These are phyloP conservation scores for Reutealis trisperma DNA, from an alignment of 345 rosid genomes.

Conservation along the genomic window DNA sequence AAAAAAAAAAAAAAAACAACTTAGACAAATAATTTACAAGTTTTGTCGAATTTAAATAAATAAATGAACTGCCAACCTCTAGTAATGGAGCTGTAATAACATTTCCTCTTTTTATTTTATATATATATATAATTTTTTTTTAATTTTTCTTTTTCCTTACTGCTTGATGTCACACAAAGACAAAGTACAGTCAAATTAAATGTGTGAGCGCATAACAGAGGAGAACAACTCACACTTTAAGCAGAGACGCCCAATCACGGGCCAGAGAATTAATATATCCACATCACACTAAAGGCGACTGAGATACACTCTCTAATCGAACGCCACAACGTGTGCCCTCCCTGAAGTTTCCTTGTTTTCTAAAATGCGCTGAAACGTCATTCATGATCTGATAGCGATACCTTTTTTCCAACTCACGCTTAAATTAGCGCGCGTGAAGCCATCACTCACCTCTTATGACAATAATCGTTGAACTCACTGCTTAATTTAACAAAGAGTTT, in stretches of 20 bases:
- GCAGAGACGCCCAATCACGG: slow-evolving; percentile 41
- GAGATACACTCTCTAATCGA: slow-evolving; percentile 19
- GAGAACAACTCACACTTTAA: slow-evolving; percentile 16
- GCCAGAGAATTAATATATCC: slow-evolving; percentile 29
- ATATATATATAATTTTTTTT: no score
- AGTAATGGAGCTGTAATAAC: neutral
- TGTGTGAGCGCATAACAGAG: slow-evolving; percentile 5
- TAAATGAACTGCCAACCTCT: neutral
- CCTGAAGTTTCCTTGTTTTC: neutral
- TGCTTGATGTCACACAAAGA: neutral
- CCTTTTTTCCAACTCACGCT: slow-evolving; percentile 11
- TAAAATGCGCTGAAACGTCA: slow-evolving; percentile 20
- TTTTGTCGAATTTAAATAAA: no score
- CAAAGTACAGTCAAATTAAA: slow-evolving; percentile 7
- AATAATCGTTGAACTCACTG: slow-evolving; percentile 31
- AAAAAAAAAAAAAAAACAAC: no score
- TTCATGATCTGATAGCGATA: slow-evolving; percentile 14
- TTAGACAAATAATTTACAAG: no score
- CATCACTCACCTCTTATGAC: slow-evolving; percentile 23
- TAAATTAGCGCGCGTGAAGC: slow-evolving; percentile 24
- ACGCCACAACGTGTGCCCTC: slow-evolving; percentile 13
- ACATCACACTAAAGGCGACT: slow-evolving; percentile 24
- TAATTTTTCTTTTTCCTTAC: no score
- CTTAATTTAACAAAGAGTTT: slow-evolving; percentile 10
- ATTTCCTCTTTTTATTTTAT: no score